A percentile compares a stretch with the other conserved stretches of the same genome.
Conservation (phyloP, 2,329 filamentous ascomycete genomes). For the Sarocladium kiliense region DNA sequence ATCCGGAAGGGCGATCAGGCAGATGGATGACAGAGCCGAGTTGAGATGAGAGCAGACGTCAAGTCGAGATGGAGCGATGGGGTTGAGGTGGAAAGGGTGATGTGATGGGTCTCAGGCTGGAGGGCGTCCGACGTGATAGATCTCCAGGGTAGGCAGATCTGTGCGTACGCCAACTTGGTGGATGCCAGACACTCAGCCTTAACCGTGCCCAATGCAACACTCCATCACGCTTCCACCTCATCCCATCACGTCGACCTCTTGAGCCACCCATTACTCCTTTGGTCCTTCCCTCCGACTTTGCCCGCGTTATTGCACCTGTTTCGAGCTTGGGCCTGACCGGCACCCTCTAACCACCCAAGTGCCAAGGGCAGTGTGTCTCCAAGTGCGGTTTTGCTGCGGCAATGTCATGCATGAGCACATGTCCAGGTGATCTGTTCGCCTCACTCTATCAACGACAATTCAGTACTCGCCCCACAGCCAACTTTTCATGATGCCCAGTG, state of each 20-base stretch:
- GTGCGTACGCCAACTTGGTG: too few species aligned
- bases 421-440: conserved; percentile 9
- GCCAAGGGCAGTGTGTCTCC: background rate
- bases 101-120: background rate
- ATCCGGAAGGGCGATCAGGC: background rate
- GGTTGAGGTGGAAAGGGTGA: background rate
- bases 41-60: too few species aligned
- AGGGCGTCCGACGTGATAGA: too few species aligned
- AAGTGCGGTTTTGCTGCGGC: background rate
- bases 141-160: background rate
- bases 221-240: too few species aligned
- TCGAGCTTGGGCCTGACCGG: too few species aligned
- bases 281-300: too few species aligned
- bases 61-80: background rate
- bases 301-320: background rate
- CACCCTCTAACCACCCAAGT: background rate
- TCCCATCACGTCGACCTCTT: too few species aligned
- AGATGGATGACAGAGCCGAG: background rate
- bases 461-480: conserved; percentile 4
- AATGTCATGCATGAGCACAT: background rate
- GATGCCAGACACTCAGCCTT: too few species aligned
- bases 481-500: conserved; percentile 12
- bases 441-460: background rate
- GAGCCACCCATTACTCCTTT: too few species aligned
- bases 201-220: too few species aligned